These are phyloP conservation scores for Boletus patriciae DNA, from an alignment of 768 basidiomycete species.

Conservation along the genomic window DNA sequence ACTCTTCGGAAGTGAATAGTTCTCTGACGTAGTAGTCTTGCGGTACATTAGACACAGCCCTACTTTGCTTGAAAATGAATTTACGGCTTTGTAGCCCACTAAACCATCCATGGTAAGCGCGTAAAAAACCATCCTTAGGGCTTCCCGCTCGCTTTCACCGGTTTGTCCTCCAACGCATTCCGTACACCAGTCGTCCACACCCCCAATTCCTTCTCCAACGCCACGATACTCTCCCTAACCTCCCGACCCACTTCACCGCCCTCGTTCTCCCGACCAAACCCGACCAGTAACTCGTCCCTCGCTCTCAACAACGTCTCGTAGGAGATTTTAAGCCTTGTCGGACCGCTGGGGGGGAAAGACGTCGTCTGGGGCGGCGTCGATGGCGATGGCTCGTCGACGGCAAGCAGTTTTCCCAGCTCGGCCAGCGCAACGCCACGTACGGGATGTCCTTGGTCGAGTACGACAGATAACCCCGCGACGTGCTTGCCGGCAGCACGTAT, in stretches of 20 bases:
- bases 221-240: constrained; percentile 57
- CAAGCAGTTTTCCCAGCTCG: constrained; percentile 79
- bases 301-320: constrained; percentile 64
- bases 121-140: background rate
- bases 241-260: constrained; percentile 72
- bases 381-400: constrained; percentile 70
- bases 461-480: constrained; percentile 48
- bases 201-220: constrained; percentile 70
- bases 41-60: too few species aligned
- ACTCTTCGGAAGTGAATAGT: too few species aligned
- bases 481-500: constrained; percentile 58
- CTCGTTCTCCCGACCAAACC: constrained; percentile 67
- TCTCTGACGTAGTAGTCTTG: too few species aligned
- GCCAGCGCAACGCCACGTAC: constrained; percentile 70
- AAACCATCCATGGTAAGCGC: too few species aligned
- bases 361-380: constrained; percentile 15
- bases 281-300: constrained; percentile 57
- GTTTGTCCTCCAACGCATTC: constrained; percentile 51
- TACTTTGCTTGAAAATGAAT: background rate
- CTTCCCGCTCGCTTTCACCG: background rate
- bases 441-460: constrained; percentile 71
- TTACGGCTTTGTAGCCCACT: too few species aligned
- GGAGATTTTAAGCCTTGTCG: constrained; percentile 60
- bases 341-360: constrained; percentile 67
- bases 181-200: constrained; percentile 65